phyloP scores from a whole-genome alignment of 1,284 basidiomycete genomes.

The Lignosus rhinocerotis region DNA sequence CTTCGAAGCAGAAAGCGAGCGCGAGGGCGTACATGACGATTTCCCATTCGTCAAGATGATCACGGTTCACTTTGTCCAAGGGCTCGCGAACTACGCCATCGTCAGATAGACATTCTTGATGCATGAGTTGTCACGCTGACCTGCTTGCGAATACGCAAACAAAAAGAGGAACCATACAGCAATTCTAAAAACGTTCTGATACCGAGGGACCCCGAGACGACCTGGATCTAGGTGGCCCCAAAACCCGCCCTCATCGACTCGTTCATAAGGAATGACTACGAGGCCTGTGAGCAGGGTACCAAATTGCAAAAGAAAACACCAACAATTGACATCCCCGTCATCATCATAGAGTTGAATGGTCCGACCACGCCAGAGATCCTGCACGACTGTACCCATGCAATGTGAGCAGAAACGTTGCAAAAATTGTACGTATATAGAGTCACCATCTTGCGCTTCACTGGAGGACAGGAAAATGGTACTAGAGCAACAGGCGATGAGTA shows the following conservation, averaged over 20 bases:
- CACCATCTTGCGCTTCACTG: slow-evolving; percentile 82
- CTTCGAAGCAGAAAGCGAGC: slow-evolving; percentile 77
- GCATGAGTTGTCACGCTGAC: slow-evolving; percentile 37
- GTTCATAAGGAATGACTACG: slow-evolving; percentile 61
- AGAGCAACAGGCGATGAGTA: slow-evolving; percentile 4
- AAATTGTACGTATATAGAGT: slow-evolving; percentile 17
- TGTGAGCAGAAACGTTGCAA: slow-evolving; percentile 1
- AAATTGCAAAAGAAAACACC: slow-evolving; percentile 22
- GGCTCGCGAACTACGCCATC: slow-evolving; percentile 64
- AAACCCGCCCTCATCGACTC: slow-evolving; percentile 54
- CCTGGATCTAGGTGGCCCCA: slow-evolving; percentile 75
- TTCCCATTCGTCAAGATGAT: slow-evolving; percentile 77
- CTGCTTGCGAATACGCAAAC: slow-evolving; percentile 83
- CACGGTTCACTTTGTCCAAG: slow-evolving; percentile 57
- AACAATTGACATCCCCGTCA: slow-evolving; percentile 70
- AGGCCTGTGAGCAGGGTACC: no score
- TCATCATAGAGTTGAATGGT: slow-evolving; percentile 78
- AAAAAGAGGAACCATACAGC: slow-evolving; percentile 85
- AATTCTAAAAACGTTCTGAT: slow-evolving; percentile 78
- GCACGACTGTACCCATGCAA: slow-evolving; percentile 49
- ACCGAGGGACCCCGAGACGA: slow-evolving; percentile 86
- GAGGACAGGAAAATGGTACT: slow-evolving; percentile 87
- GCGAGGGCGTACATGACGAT: slow-evolving; percentile 75
- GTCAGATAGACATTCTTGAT: neutral
- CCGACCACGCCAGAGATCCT: slow-evolving; percentile 79